Conservation (phyloP, 805 yeast genomes). For the Metschnikowia amazonensis region DNA sequence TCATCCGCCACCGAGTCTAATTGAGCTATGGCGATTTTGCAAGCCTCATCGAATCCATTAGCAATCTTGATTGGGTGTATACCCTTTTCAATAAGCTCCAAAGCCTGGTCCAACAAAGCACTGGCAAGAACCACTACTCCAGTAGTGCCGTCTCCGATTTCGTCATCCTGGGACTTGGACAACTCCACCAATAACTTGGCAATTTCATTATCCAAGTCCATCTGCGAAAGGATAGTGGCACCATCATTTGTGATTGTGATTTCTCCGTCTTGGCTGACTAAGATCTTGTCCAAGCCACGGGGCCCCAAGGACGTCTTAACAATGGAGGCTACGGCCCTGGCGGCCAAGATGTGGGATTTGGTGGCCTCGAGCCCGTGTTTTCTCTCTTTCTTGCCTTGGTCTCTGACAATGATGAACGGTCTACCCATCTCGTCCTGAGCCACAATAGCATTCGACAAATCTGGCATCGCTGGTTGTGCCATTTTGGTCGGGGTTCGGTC, state of each 20-base stretch:
- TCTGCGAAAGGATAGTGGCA: constrained; percentile 91
- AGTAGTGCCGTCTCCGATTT: constrained; percentile 98
- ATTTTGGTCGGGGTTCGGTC: constrained; percentile 8
- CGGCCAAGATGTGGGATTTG: constrained; percentile 88
- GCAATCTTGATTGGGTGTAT: constrained; percentile 97
- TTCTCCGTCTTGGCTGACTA: constrained; percentile 94
- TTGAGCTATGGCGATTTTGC: constrained; percentile 79
- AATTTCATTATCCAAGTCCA: constrained; percentile 94
- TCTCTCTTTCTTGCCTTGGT: constrained; percentile 71
- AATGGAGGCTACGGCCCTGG: constrained; percentile 89
- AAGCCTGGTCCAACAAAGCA: constrained; percentile 89
- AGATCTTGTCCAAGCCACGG: constrained; percentile 94
- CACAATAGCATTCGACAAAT: constrained; percentile 95
- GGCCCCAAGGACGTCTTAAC: constrained; percentile 95
- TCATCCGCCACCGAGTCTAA: constrained; percentile 74
- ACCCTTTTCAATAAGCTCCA: constrained; percentile 91
- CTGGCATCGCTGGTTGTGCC: constrained; percentile 56
- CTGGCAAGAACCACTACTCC: constrained; percentile 97
- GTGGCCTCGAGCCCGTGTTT: constrained; percentile 46
- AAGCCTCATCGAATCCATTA: constrained; percentile 95
- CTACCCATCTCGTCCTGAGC: constrained; percentile 99
- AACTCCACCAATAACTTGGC: constrained; percentile 94
- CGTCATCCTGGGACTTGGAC: constrained; percentile 94
- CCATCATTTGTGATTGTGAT: constrained; percentile 98
- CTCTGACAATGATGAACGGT: constrained; percentile 96